Evolutionary conservation across 2,329 filamentous ascomycete genomes (phyloP), one percentile per base, ranked within the genome.

Genomic region (Monosporascus sp.): DNA sequence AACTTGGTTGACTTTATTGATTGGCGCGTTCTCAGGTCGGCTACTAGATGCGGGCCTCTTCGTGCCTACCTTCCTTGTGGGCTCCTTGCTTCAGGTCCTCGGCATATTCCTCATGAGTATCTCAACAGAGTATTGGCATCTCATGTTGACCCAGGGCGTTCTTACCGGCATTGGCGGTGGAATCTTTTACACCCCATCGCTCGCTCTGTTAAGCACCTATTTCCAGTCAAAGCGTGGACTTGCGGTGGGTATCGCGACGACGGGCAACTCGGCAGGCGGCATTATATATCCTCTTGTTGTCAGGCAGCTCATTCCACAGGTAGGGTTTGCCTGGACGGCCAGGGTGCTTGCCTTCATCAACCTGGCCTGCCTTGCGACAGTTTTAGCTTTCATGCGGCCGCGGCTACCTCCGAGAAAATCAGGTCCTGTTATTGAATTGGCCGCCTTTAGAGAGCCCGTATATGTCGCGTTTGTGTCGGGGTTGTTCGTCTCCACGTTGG

Each of bases 281-380:
- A 70, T 82, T 2, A 66, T 83, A 3, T 82, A 81, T 52, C 80
- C 81, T 0, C 72, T 68, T 2, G 60, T 69, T 24, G 65, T 68
- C 2, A 58, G 65, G 38, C 58, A 67, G 52, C 57, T 69, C 14
- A 58, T 68, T 35, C 66, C 67, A 2, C 55, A 48, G 9, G 22
- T 69, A 3, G 66, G 67, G 3, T 69, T 68, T 37, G 63, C 63
- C 45, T 68, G 67, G 67, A 68, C 67, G 3, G 60, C 65, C 17
- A 60, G 67, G 47, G 64, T 68, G 7, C 59, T 68, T 16, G 67
- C 62, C n/a, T 68, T 69, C 27, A 65, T 91, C 40, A 97, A 97
- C 70, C 80, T 87, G 43, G 90, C 88, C 1, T 90, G 89, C 26
- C 85, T 97, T 48, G 85, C 96, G 27, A 84, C 96, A 58, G 93